These are phyloP conservation scores for Trametes villosa DNA, from an alignment of 768 basidiomycete genomes.

Conservation along the genomic window DNA sequence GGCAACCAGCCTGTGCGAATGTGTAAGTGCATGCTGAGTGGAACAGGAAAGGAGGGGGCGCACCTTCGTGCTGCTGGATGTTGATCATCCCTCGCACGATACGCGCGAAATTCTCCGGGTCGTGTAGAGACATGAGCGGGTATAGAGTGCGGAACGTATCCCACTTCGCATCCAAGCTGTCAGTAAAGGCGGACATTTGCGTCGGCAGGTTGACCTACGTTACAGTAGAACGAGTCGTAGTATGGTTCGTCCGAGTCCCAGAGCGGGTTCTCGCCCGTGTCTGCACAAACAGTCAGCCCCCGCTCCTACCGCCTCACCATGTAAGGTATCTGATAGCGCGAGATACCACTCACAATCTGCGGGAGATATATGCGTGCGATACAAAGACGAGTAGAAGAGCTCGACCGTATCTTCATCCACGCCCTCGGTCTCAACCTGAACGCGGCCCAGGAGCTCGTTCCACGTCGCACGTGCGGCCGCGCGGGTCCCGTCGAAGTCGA, in stretches of 20 bases:
- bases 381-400: conserved; percentile 67
- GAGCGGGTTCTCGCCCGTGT: conserved; percentile 65
- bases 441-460: conserved; percentile 59
- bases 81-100: conserved; percentile 70
- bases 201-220: conserved; percentile 48
- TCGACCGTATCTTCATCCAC: conserved; percentile 53
- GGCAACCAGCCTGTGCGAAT: conserved; percentile 74
- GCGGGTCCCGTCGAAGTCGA: conserved; percentile 56
- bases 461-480: conserved; percentile 50
- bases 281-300: too few relatives aligned
- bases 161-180: conserved; percentile 60
- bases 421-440: conserved; percentile 54
- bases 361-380: conserved; percentile 64
- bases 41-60: neutral
- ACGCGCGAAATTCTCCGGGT: conserved; percentile 58
- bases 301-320: too few relatives aligned
- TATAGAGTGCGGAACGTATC: conserved; percentile 68
- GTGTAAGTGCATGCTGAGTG: too few relatives aligned
- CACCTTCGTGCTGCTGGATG: conserved; percentile 68
- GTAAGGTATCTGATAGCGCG: too few relatives aligned
- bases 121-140: conserved; percentile 66
- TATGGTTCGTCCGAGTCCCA: conserved; percentile 68
- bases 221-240: conserved; percentile 69
- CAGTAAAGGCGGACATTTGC: too few relatives aligned
- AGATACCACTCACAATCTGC: conserved; percentile 56